Evolutionary conservation across 2,329 filamentous ascomycete species (phyloP).

Genomic region (Ophiocordyceps unilateralis): DNA sequence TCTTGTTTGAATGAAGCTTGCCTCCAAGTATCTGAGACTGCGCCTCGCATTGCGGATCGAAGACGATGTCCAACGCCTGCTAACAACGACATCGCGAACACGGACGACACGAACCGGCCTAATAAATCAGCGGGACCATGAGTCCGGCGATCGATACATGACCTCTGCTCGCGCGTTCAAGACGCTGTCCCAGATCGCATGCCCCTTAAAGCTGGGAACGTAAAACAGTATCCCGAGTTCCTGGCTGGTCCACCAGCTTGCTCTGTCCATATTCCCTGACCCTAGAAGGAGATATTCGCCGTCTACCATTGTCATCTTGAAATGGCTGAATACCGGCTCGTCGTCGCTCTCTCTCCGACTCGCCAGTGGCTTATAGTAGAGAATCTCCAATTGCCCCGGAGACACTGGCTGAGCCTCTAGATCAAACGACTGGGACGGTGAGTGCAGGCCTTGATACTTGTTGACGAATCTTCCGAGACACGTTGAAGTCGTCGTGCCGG

Average conservation of each 20-base stretch:
- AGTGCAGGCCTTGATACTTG: conserved; percentile 24
- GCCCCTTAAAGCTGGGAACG: conserved; percentile 19
- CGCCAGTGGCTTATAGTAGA: conserved; percentile 34
- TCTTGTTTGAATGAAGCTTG: neutral
- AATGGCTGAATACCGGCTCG: conserved; percentile 56
- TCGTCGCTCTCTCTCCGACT: conserved; percentile 14
- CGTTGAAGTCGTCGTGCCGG: conserved; percentile 53
- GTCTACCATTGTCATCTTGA: conserved; percentile 65
- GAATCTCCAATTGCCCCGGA: conserved; percentile 36
- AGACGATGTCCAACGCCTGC: too few relatives aligned
- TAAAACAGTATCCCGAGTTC: conserved; percentile 54
- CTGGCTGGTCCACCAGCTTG: conserved; percentile 77
- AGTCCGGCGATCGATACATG: conserved; percentile 10
- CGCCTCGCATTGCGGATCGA: too few relatives aligned
- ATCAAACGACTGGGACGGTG: conserved; percentile 7
- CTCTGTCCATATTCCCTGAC: conserved; percentile 70
- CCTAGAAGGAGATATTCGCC: conserved; percentile 50
- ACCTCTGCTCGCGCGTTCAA: conserved; percentile 18
- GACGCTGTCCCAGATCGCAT: conserved; percentile 21
- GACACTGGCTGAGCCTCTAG: conserved; percentile 24
- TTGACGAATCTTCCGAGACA: conserved; percentile 43
- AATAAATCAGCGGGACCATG: neutral
- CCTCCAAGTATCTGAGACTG: too few relatives aligned
- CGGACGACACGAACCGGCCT: neutral
- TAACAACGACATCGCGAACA: too few relatives aligned